Evolutionary conservation across 495 filamentous ascomycete species (phyloP), one percentile per base, ranked within the genome.

Genomic region (Venustampulla echinocandica): DNA sequence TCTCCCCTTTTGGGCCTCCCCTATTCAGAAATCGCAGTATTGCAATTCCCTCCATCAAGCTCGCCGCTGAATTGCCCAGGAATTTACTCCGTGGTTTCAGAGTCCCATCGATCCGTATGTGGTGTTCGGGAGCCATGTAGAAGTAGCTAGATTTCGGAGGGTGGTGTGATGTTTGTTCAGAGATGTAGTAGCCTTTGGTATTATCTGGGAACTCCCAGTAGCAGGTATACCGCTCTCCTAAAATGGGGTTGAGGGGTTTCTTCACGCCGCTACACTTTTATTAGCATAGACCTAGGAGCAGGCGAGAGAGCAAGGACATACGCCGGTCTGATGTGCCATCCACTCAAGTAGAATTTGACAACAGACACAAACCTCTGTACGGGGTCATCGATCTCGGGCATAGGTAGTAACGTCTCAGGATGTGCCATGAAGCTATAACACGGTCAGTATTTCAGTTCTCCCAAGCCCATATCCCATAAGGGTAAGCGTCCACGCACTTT

Each of bases 61-160:
- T 97, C 18, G 92, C 92, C 3, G 93, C 92, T 0, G 93, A 97
- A 65, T 97, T 99, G 19, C 92, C 92, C 23, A 98, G 65, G 62
- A 99, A 99, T 57, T 82, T 92, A 66, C 90, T 95, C 56, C 89
- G 80, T n/a, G 92, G 92, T 60, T 97, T 96, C 50, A 98, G 70
- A 10, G 87, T 92, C 14, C 92, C 92, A 59, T 99, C 92, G 56
- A 99, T 94, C 21, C 92, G 78, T 51, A 99, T 95, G 44, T 90
- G 70, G 57, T 97, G 90, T 44, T 90, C 86, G 3, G 92, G 92
- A 2, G 87, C 89, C 84, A 96, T 95, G 68, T 92, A 99, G 63
- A 97, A 99, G 65, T 99, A 99, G 65, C 87, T 93, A 49, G 90
- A 96, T 62, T 99, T 99, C 1, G 92, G 92, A 17, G 92, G 92